A percentile compares a stretch with the other conserved stretches of the same genome.
phyloP scores from a whole-genome alignment of 305 asterid species.

The Lippia alba region DNA sequence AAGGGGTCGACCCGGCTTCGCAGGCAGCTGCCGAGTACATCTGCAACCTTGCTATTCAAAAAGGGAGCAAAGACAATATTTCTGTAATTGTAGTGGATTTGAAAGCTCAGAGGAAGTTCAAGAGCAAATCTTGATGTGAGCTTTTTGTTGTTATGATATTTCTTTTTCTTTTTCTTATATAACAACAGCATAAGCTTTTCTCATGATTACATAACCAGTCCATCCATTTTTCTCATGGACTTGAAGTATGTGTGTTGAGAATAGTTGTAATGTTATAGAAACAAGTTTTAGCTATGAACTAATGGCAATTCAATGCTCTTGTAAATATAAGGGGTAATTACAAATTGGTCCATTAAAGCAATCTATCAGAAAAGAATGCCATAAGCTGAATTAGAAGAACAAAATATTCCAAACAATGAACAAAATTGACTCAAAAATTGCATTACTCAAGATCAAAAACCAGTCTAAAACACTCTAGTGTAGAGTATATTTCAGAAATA shows the following conservation, averaged over 20 bases:
- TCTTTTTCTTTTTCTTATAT: not conserved
- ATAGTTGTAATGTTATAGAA: slow-evolving; percentile 44
- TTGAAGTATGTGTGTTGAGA: slow-evolving; percentile 45
- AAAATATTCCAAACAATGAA: not conserved
- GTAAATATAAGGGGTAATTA: not conserved
- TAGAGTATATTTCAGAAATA: not conserved
- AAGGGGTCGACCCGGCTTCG: slow-evolving; percentile 52
- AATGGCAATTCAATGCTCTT: slow-evolving; percentile 19
- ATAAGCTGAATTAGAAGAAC: not conserved
- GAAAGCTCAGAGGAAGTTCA: slow-evolving; percentile 56
- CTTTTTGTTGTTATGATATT: not conserved
- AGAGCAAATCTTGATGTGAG: slow-evolving; percentile 43
- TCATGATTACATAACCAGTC: slow-evolving; percentile 50
- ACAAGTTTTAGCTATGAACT: slow-evolving; percentile 16
- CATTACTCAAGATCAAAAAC: not conserved
- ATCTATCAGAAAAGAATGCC: not conserved
- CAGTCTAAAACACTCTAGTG: not conserved
- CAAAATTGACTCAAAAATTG: not conserved
- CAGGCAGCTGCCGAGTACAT: slow-evolving; percentile 58
- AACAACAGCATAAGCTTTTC: slow-evolving; percentile 36
- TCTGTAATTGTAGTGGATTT: slow-evolving; percentile 57
- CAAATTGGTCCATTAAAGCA: not conserved
- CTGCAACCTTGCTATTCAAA: slow-evolving; percentile 48
- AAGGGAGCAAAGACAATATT: slow-evolving; percentile 57
- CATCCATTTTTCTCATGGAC: slow-evolving; percentile 68